These are phyloP conservation scores for Grammothele lineata DNA, from an alignment of 768 basidiomycete genomes.

Conservation along the genomic window DNA sequence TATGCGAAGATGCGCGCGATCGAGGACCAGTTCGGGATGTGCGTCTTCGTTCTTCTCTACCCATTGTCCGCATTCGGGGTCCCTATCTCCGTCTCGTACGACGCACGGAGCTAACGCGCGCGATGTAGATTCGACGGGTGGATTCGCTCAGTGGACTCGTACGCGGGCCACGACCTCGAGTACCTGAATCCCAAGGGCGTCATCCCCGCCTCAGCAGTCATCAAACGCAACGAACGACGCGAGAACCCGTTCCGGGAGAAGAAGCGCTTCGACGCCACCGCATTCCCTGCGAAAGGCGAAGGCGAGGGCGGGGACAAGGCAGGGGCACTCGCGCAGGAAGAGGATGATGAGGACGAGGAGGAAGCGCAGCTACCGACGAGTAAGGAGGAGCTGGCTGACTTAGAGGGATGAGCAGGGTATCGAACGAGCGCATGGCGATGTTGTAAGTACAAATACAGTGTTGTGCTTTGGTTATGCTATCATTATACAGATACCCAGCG, in stretches of 20 bases:
- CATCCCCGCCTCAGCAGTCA: conserved; percentile 67
- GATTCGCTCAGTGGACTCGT: conserved; percentile 72
- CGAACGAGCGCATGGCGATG: too few relatives aligned
- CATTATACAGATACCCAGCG: too few relatives aligned
- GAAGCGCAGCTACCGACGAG: conserved; percentile 34
- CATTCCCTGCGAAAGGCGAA: conserved; percentile 23
- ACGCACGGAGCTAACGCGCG: not conserved
- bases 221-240: conserved; percentile 55
- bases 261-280: conserved; percentile 62
- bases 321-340: conserved; percentile 17
- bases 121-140: conserved; percentile 87
- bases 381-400: conserved; percentile 35
- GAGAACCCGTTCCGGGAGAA: conserved; percentile 64
- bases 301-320: conserved; percentile 12
- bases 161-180: conserved; percentile 71
- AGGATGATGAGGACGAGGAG: conserved; percentile 39
- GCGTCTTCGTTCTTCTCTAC: conserved; percentile 29
- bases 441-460: too few relatives aligned
- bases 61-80: not conserved
- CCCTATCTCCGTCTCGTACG: not conserved
- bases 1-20: conserved; percentile 84
- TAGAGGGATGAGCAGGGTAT: conserved; percentile 39
- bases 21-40: conserved; percentile 78
- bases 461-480: too few relatives aligned
- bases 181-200: conserved; percentile 76